Conservation (phyloP, 1,284 basidiomycete genomes). For the Crucibulum cyathiforme region DNA sequence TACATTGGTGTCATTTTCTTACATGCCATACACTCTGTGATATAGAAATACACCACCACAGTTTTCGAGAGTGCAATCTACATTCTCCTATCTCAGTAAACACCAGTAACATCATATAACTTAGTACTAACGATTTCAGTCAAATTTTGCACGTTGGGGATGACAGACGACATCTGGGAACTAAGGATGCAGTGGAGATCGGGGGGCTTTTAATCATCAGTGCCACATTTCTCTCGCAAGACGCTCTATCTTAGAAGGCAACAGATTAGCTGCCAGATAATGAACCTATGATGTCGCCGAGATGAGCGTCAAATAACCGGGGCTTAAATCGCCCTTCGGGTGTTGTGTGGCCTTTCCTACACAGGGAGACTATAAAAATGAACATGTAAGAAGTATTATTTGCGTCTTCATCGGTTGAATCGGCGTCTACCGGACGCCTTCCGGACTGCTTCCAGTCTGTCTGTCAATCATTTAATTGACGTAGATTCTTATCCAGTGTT, state of each 20-base stretch:
- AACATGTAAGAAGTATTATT: no score
- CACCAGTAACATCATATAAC: not conserved
- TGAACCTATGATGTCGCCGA: not conserved
- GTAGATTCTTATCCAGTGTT: no score
- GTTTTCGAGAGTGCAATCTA: not conserved
- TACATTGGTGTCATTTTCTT: not conserved
- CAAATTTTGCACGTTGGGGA: not conserved
- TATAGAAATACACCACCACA: not conserved
- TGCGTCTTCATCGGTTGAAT: no score
- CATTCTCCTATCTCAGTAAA: not conserved
- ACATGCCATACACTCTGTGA: not conserved
- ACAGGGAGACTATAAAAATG: no score
- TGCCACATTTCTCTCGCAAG: not conserved
- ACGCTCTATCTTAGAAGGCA: not conserved
- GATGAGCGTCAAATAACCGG: no score
- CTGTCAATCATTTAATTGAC: no score
- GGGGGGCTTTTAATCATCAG: not conserved
- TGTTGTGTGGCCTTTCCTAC: not conserved
- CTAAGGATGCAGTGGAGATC: not conserved
- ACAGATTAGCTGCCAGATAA: not conserved
- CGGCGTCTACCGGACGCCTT: no score
- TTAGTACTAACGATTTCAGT: not conserved
- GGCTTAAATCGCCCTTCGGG: not conserved
- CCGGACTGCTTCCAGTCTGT: no score
- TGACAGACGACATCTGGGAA: not conserved